A percentile compares a stretch with the other conserved stretches of the same genome.
These are phyloP conservation scores for Talaromyces amestolkiae DNA, from an alignment of 2,329 filamentous ascomycete species.

Conservation along the genomic window DNA sequence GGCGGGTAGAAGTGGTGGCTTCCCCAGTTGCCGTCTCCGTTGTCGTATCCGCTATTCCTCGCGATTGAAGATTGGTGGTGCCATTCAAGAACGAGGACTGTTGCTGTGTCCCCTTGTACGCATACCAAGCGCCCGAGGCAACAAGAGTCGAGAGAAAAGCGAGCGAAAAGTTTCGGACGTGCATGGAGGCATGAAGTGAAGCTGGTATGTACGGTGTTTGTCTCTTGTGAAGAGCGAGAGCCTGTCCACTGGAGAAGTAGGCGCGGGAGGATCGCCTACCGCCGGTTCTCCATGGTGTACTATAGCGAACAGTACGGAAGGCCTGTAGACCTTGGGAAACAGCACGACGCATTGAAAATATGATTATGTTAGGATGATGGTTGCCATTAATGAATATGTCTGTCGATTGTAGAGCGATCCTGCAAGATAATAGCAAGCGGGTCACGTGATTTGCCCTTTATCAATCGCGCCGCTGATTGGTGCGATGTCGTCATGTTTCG, in stretches of 20 bases:
- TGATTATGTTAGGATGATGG: constrained; percentile 6
- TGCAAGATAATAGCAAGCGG: neutral
- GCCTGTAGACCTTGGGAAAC: constrained; percentile 36
- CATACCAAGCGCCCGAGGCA: constrained; percentile 50
- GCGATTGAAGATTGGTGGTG: constrained; percentile 25
- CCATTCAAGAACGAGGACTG: constrained; percentile 28
- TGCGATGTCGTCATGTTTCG: constrained; percentile 17
- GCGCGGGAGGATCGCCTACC: constrained; percentile 36
- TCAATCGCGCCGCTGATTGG: constrained; percentile 16
- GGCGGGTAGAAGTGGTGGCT: constrained; percentile 55
- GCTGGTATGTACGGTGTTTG: constrained; percentile 36
- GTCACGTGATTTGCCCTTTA: neutral
- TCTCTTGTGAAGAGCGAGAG: constrained; percentile 37
- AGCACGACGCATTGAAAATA: constrained; percentile 48
- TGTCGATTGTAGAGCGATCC: constrained; percentile 1
- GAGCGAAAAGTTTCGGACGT: constrained; percentile 49
- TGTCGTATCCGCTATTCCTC: constrained; percentile 28
- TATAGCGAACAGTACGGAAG: constrained; percentile 48
- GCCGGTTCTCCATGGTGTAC: constrained; percentile 44
- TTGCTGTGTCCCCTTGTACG: constrained; percentile 41
- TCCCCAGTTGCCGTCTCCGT: constrained; percentile 27
- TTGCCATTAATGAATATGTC: neutral
- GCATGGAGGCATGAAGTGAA: constrained; percentile 47
- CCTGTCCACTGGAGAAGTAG: constrained; percentile 39
- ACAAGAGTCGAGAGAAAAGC: constrained; percentile 49